Conservation (phyloP, 805 yeast species). For the Vanderwaltozyma verrucispora region DNA sequence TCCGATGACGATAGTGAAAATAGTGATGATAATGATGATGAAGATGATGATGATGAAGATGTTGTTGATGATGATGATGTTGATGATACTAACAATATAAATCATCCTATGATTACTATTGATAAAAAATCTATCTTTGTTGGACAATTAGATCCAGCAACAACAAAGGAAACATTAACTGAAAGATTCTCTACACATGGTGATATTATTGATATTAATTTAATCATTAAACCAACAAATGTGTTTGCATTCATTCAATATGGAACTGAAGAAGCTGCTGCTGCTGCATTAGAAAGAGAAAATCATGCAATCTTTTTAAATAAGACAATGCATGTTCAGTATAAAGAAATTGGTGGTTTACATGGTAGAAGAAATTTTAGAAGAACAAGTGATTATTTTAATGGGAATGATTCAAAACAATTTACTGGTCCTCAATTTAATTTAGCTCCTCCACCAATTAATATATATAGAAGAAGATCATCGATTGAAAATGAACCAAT, state of each 20-base stretch:
- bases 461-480: constrained; percentile 39
- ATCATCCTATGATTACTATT: constrained; percentile 30
- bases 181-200: constrained; percentile 64
- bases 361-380: constrained; percentile 16
- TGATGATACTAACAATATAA: constrained; percentile 1
- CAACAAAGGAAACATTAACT: constrained; percentile 43
- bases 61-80: constrained; percentile 1
- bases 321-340: constrained; percentile 78
- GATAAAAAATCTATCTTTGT: constrained; percentile 70
- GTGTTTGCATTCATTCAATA: constrained; percentile 69
- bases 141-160: constrained; percentile 54
- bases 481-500: constrained; percentile 4
- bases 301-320: constrained; percentile 68
- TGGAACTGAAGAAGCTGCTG: constrained; percentile 60
- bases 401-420: constrained; percentile 3
- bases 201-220: constrained; percentile 42
- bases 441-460: constrained; percentile 78
- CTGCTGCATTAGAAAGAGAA: constrained; percentile 76
- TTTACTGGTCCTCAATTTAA: constrained; percentile 33
- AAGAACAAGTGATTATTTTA: constrained; percentile 15
- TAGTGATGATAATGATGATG: constrained; percentile 2
- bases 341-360: constrained; percentile 43
- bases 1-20: neutral
- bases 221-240: constrained; percentile 41
- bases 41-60: neutral